Evolutionary conservation across 2,329 filamentous ascomycete genomes (phyloP).

Genomic region (Falciphora oryzae): DNA sequence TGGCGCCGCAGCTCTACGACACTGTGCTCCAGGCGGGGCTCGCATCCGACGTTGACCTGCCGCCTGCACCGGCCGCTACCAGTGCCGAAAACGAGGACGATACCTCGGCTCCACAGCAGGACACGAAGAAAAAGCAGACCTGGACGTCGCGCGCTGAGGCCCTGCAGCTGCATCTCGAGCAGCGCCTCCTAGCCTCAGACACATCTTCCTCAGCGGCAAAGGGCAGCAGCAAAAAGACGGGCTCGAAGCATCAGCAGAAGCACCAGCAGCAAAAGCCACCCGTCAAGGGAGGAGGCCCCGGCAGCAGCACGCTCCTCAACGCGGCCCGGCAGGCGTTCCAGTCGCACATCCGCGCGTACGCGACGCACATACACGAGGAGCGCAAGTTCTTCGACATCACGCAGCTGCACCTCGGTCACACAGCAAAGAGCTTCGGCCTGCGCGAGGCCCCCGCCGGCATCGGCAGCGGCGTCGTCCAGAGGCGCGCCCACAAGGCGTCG

Average conservation of each 20-base stretch:
- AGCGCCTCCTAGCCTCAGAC: constrained; percentile 43
- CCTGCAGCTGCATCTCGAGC: constrained; percentile 54
- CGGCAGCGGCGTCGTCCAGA: constrained; percentile 47
- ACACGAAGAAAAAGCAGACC: constrained; percentile 33
- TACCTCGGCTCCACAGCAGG: constrained; percentile 29
- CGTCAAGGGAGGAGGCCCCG: neutral
- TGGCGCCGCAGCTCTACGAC: constrained; percentile 47
- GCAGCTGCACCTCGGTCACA: constrained; percentile 82
- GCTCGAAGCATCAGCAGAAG: constrained; percentile 26
- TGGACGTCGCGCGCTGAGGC: constrained; percentile 44
- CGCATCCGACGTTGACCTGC: constrained; percentile 52
- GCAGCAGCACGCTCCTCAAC: constrained; percentile 58
- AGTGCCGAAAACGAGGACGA: constrained; percentile 60
- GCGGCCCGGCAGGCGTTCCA: constrained; percentile 81
- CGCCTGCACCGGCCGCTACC: constrained; percentile 46
- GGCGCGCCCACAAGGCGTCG: constrained; percentile 33
- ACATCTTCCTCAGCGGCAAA: constrained; percentile 15
- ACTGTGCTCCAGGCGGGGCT: constrained; percentile 61
- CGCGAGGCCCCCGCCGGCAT: constrained; percentile 86
- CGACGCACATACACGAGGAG: constrained; percentile 85
- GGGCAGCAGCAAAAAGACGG: constrained; percentile 13
- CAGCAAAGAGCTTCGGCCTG: constrained; percentile 88
- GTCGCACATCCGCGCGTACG: constrained; percentile 89
- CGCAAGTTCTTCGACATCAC: constrained; percentile 87
- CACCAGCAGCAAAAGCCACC: constrained; percentile 43